A percentile compares a stretch with the other conserved stretches of the same genome.
Conservation (phyloP, 148 eudicot genomes). For the Chenopodium formosanum region DNA sequence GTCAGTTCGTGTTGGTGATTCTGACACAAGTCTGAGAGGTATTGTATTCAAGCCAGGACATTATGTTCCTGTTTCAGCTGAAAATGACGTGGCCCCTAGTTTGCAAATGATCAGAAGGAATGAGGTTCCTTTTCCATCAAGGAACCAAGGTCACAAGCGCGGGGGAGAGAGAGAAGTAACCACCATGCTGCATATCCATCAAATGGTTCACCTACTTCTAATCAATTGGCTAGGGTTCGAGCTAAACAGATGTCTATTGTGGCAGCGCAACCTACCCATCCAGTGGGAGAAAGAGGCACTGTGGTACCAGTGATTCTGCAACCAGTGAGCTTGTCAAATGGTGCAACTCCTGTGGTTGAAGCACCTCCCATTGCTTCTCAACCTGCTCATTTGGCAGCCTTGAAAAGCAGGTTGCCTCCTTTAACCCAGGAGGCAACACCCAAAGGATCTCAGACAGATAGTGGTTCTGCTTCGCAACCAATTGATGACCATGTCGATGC, state of each 20-base stretch:
- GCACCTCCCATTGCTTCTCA: conserved; percentile 37
- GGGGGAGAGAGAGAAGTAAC: conserved; percentile 37
- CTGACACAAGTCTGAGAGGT: conserved; percentile 64
- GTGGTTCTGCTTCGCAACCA: conserved; percentile 29
- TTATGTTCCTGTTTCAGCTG: conserved; percentile 63
- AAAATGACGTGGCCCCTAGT: conserved; percentile 82
- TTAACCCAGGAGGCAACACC: conserved; percentile 26
- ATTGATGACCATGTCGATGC: conserved; percentile 33
- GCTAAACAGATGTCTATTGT: conserved; percentile 31
- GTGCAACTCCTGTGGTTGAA: conserved; percentile 34
- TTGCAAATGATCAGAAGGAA: conserved; percentile 64
- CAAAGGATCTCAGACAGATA: conserved; percentile 27
- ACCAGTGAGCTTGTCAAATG: conserved; percentile 52
- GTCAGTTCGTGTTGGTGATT: conserved; percentile 62
- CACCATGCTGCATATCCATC: conserved; percentile 29
- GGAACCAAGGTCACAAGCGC: conserved; percentile 31
- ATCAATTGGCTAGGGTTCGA: conserved; percentile 35
- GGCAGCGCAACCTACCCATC: conserved; percentile 40
- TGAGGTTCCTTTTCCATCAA: conserved; percentile 44
- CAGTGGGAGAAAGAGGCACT: conserved; percentile 57
- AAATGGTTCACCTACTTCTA: conserved; percentile 40
- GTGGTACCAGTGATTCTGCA: conserved; percentile 72
- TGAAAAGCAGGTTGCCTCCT: conserved; percentile 37
- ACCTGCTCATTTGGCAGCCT: conserved; percentile 47
- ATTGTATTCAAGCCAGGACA: conserved; percentile 91